Evolutionary conservation across 345 rosid genomes (phyloP), one percentile per base, ranked within the genome.

Genomic region (Arabis hirsuta): DNA sequence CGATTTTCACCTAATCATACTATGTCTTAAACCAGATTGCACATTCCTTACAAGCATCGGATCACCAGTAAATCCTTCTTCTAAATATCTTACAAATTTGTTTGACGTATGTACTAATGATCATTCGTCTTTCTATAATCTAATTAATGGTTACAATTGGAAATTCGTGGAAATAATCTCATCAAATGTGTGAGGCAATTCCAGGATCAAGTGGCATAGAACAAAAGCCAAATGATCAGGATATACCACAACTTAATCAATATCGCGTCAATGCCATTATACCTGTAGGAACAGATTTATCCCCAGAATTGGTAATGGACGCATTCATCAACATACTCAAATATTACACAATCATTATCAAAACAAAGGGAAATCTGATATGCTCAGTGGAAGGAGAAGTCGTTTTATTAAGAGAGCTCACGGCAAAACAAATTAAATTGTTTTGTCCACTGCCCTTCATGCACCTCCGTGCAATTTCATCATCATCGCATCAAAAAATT

Each of bases 371-470:
- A 16, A 14, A 26, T 72, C 36, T 24, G 11, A 5, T 36, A 32
- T 38, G 97, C 96, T 94, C 97, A 89, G 98, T 84, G 98, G 98
- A 94, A 91, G 97, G 97, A 94, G 96, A 91, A 90, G 96, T 94
- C 97, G 90, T 88, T 85, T 42, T 53, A 29, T 46, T 26, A 51
- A 11, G 66, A 61, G 79, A 80, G 97, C 90, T 90, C 98, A 94
- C 96, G 98, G 98, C 83, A 79, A 79, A 65, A 16, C 79, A 76
- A 16, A 8, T 47, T 1, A 6, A 0, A 19, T 24, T 70, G 69
- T 10, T 78, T 53, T 74, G 80, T 82, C 98, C 98, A 84, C 97
- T 91, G 85, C 97, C 84, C 92, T 65, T 73, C 66, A 51, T 47
- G 87, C 92, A 87, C 97, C 63, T 46, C 38, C 36, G 92, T 84